Evolutionary conservation across 1,139 yeast species (phyloP).

Genomic region (Suhomyces maxii): DNA sequence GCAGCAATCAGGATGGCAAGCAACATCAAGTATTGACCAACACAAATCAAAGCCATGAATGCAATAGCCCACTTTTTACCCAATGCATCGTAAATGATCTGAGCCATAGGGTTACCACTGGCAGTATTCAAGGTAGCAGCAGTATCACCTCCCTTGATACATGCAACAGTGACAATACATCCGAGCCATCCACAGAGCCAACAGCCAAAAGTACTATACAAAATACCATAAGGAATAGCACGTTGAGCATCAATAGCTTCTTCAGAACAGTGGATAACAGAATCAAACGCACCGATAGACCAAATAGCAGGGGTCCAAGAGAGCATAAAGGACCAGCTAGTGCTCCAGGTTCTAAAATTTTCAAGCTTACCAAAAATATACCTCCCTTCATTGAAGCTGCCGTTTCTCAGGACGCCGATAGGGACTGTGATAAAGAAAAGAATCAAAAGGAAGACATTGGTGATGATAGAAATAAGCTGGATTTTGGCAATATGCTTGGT

Average conservation of each 20-base stretch:
- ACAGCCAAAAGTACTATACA: slow-evolving; percentile 36
- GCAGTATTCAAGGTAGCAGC: slow-evolving; percentile 36
- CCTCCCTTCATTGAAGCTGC: slow-evolving; percentile 38
- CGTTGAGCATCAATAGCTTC: slow-evolving; percentile 29
- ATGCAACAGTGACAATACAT: slow-evolving; percentile 54
- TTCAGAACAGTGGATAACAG: slow-evolving; percentile 34
- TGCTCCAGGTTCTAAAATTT: slow-evolving; percentile 58
- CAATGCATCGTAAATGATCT: slow-evolving; percentile 60
- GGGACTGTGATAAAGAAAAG: slow-evolving; percentile 71
- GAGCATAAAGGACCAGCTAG: slow-evolving; percentile 55
- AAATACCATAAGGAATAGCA: slow-evolving; percentile 30
- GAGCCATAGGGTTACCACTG: slow-evolving; percentile 63
- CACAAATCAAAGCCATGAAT: slow-evolving; percentile 58
- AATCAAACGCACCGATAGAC: slow-evolving; percentile 36
- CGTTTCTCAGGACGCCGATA: slow-evolving; percentile 39
- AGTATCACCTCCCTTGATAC: slow-evolving; percentile 50
- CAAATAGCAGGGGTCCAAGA: slow-evolving; percentile 36
- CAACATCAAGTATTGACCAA: slow-evolving; percentile 69
- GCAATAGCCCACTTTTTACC: slow-evolving; percentile 73
- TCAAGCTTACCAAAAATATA: slow-evolving; percentile 50
- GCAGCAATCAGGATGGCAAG: slow-evolving; percentile 52
- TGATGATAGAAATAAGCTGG: slow-evolving; percentile 59
- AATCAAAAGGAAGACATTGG: slow-evolving; percentile 55
- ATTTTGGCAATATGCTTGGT: slow-evolving; percentile 50
- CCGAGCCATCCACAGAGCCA: slow-evolving; percentile 62